Evolutionary conservation across 768 basidiomycete genomes (phyloP), one percentile per base, ranked within the genome.

Genomic region (Calocybe gangraenosa): DNA sequence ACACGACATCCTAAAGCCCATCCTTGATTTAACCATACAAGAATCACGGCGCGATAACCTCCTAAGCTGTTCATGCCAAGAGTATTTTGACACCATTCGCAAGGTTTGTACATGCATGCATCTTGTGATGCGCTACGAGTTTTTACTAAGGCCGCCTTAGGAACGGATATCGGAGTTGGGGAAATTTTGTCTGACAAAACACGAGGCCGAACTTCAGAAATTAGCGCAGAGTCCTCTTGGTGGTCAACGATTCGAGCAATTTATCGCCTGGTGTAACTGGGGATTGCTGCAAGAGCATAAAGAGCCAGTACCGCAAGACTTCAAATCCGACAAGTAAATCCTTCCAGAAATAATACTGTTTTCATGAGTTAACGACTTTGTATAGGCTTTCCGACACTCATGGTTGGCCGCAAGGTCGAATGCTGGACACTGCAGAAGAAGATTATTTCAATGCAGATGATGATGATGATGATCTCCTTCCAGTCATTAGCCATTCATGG

Each of bases 51-150:
- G 90, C 47, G 96, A 99, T 63, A 99, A 94, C 66, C 75, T 99
- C 49, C 70, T 99, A 44, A 89, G 86, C 56, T 93, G 92, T 56
- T 91, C 93, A 31, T 97, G 92, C 71, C 86, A 96, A 63, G 96
- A 98, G 62, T 87, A 89, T 51, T 93, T 98, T 57, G 96, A 99
- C 56, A 77, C 80, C 54, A 87, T 98, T 64, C 83, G 92, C 44
- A 78, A 81, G 68, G 93, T 94, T 50, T 51, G 79, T 65, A 15
- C n/a, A 8, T 31, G 22, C 28, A 28, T 28, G 5, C 11, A 11
- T 28, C 11, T 28, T 28, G 25, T 11, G 11, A 28, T 28, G 11
- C 11, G 25, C 25, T 11, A 28, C 25, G n/a, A n/a, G n/a, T n/a
- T n/a, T 28, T 28, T 6, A 28, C 25, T 11, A 5, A 28, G 25